Percentiles rank a stretch among this genome's conserved stretches.
Conservation (phyloP, 306 rosid genomes). For the Ammopiptanthus mongolicus region DNA sequence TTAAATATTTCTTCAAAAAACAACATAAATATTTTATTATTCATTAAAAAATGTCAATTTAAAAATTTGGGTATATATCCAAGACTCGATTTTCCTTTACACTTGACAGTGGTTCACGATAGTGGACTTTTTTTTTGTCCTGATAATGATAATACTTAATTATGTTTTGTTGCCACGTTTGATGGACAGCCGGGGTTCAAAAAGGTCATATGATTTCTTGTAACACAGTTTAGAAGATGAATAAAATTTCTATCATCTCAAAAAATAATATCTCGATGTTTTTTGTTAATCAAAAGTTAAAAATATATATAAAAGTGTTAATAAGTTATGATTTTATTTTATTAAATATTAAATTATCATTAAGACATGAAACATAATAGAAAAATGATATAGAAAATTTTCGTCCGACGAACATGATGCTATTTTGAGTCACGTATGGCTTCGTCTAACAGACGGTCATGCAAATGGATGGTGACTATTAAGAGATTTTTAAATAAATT, state of each 20-base stretch:
- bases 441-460: conserved; percentile 15
- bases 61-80: neutral
- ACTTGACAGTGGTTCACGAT: conserved; percentile 16
- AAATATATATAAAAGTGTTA: too few species aligned
- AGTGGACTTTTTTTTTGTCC: neutral
- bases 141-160: neutral
- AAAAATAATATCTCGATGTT: too few species aligned
- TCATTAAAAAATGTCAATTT: neutral
- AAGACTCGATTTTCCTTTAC: conserved; percentile 1
- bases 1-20: neutral
- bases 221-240: neutral
- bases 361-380: too few species aligned
- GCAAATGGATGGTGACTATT: neutral
- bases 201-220: neutral
- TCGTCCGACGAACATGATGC: too few species aligned
- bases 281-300: too few species aligned
- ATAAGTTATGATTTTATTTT: too few species aligned
- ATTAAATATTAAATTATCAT: too few species aligned
- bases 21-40: neutral
- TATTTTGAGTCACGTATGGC: conserved; percentile 26
- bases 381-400: too few species aligned
- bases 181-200: neutral
- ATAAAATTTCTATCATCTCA: too few species aligned
- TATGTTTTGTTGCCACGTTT: conserved; percentile 9
- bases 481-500: neutral